Conservation (phyloP, 139 green algal species). For the Chlamydomonas urium region DNA sequence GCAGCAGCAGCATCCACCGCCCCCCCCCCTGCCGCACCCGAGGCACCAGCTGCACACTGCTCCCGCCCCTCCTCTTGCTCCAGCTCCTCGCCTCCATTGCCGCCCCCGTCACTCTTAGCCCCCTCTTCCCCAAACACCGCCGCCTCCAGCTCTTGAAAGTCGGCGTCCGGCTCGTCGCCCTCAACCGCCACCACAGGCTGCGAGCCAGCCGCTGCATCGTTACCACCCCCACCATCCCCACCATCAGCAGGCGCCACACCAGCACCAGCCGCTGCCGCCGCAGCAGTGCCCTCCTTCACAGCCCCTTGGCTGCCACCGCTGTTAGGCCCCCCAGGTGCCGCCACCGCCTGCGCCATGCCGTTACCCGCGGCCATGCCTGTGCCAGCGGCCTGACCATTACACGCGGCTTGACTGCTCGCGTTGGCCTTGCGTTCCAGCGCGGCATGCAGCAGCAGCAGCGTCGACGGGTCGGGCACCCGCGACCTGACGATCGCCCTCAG, state of each 20-base stretch:
- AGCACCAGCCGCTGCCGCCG: no score
- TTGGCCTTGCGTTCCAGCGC: no score
- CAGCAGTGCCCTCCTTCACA: no score
- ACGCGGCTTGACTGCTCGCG: no score
- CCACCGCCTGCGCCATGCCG: not conserved
- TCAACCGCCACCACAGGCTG: not conserved
- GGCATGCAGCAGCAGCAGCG: slow-evolving; percentile 34
- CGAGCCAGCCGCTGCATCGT: not conserved
- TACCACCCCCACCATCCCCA: no score
- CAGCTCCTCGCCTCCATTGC: not conserved
- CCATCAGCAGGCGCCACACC: no score
- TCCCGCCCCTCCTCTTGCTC: slow-evolving; percentile 15
- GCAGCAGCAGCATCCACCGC: not conserved
- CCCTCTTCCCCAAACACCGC: slow-evolving; percentile 15
- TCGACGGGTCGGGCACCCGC: slow-evolving; percentile 43
- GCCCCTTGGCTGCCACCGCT: no score
- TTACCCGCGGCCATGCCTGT: no score
- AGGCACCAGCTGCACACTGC: slow-evolving; percentile 12
- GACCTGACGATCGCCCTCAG: slow-evolving; percentile 16
- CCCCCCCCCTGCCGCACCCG: not conserved
- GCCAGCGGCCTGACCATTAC: no score
- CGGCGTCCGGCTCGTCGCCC: not conserved
- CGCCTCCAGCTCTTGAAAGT: not conserved
- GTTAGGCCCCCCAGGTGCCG: not conserved
- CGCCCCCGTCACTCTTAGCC: not conserved